A percentile compares a stretch with the other conserved stretches of the same genome.
phyloP scores from a whole-genome alignment of 768 basidiomycete species.

The Pleurotus ostreatus region DNA sequence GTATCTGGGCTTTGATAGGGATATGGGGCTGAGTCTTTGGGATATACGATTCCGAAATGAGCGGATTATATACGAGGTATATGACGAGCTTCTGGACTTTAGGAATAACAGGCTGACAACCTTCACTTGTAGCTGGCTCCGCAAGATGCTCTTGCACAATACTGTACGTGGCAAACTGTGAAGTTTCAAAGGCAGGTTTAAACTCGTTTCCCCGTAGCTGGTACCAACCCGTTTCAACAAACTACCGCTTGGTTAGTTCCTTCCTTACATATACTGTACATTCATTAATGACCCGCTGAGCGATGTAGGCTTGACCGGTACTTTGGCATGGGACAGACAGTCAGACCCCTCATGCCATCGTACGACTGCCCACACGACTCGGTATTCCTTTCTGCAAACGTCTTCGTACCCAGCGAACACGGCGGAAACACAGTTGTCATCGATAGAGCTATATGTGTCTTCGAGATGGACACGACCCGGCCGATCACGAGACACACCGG shows the following conservation, averaged over 20 bases:
- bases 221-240: constrained; percentile 58
- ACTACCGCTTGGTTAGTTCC: constrained; percentile 45
- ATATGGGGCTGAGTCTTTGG: constrained; percentile 64
- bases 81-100: neutral
- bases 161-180: constrained; percentile 28
- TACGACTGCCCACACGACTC: constrained; percentile 68
- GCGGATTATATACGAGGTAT: constrained; percentile 58
- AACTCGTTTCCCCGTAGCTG: constrained; percentile 29
- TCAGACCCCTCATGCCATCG: constrained; percentile 60
- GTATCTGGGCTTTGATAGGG: constrained; percentile 59
- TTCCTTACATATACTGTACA: neutral
- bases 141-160: constrained; percentile 62
- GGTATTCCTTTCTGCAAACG: constrained; percentile 46
- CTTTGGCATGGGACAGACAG: constrained; percentile 57
- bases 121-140: constrained; percentile 38
- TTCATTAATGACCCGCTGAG: neutral
- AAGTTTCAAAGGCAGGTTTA: neutral
- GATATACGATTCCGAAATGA: constrained; percentile 55
- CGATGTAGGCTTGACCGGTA: constrained; percentile 44
- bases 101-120: neutral
- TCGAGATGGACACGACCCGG: constrained; percentile 55
- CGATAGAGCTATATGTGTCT: constrained; percentile 59
- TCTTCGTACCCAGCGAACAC: neutral
- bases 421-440: constrained; percentile 38
- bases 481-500: constrained; percentile 59